phyloP scores from a whole-genome alignment of 2,329 filamentous ascomycete genomes.

The Helotiales sp. region DNA sequence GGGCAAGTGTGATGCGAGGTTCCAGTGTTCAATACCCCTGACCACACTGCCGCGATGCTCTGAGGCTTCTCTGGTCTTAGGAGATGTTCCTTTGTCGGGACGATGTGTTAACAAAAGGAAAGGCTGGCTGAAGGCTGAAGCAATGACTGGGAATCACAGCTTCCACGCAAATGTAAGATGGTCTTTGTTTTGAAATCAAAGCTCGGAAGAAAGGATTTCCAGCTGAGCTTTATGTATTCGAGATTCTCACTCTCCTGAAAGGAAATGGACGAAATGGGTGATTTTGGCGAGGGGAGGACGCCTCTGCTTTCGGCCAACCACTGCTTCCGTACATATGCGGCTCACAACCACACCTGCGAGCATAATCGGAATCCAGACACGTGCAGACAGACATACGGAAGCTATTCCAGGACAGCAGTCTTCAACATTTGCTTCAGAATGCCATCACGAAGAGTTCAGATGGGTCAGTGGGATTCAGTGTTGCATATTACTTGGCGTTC shows the following conservation, averaged over 20 bases:
- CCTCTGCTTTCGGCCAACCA: slow-evolving; percentile 41
- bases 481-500: neutral
- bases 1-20: slow-evolving; percentile 36
- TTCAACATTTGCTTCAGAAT: neutral
- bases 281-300: slow-evolving; percentile 30
- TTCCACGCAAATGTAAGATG: slow-evolving; percentile 24
- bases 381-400: neutral
- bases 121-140: slow-evolving; percentile 30
- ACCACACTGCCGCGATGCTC: slow-evolving; percentile 33
- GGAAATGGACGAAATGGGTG: slow-evolving; percentile 34
- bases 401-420: neutral
- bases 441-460: neutral
- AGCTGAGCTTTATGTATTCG: slow-evolving; percentile 42
- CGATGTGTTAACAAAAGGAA: slow-evolving; percentile 33
- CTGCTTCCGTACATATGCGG: slow-evolving; percentile 34
- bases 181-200: slow-evolving; percentile 40
- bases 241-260: slow-evolving; percentile 27
- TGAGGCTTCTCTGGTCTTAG: slow-evolving; percentile 31
- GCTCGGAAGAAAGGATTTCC: slow-evolving; percentile 38
- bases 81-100: slow-evolving; percentile 35
- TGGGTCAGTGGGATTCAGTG: neutral
- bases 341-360: slow-evolving; percentile 7
- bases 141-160: slow-evolving; percentile 19
- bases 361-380: slow-evolving; percentile 10
- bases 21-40: slow-evolving; percentile 38